Evolutionary conservation across 1,284 basidiomycete genomes (phyloP), one percentile per base, ranked within the genome.

Genomic region (Lignosus rhinocerotis): DNA sequence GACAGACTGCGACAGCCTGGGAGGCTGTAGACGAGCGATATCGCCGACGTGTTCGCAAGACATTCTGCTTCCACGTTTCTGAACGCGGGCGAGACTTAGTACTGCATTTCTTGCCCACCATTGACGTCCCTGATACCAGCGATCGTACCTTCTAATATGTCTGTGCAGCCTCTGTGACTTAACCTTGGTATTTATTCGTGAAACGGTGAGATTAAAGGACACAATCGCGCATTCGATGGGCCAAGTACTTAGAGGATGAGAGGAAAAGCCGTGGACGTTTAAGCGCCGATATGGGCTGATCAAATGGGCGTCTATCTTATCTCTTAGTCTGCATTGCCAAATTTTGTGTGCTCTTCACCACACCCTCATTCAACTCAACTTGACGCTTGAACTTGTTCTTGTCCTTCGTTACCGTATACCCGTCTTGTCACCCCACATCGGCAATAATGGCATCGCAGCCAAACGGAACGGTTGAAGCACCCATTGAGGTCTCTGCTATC

Each of bases 1-100:
- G 0, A 95, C 88, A 1, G 77, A 77, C 53, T 84, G 80, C 2
- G 77, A 79, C 1, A 80, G 68, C 54, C 67, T 78, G 8, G 80
- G 80, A 1, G 66, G 71, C 34, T 72, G 70, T 2, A 86, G 69
- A 12, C 65, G 67, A 38, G 73, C 66, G 8, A 85, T 70, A 32
- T 75, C 72, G 21, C 60, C 58, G 41, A 77, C 61, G 68, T 81
- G 78, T 38, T 58, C 58, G 55, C 71, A 72, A 34, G 65, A 53
- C 62, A 65, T 60, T 51, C 41, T 60, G 14, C 3, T 32, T 60
- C 8, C 8, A 6, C 12, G 11, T 39, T 21, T 17, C 34, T 39
- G n/a, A 17, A 21, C 19, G 31, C 31, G 14, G 17, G 34, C 36
- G 14, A 16, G 33, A 16, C 46, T 51, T 34, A 56, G 55, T 56